Evolutionary conservation across 768 basidiomycete species (phyloP), one percentile per base, ranked within the genome.

Genomic region (Xanthoconium stramineum): DNA sequence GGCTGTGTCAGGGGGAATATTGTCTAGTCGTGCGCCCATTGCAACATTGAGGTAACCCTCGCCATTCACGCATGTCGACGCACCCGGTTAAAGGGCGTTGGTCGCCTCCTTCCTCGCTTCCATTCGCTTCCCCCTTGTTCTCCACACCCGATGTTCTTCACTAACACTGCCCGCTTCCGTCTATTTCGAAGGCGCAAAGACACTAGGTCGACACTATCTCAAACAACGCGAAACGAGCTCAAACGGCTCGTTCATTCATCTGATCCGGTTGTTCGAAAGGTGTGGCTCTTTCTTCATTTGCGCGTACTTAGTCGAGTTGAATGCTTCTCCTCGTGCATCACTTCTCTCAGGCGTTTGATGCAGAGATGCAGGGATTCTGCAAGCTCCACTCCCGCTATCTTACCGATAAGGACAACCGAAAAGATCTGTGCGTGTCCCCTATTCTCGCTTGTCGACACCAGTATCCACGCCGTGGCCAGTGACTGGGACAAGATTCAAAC

Each of bases 311-410:
- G 47, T 39, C 33, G 37, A 39, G 11, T 35, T 5, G 24, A 24
- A 24, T 19, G 17, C 29, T 12, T 33, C 24, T 43, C 24, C 4
- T 75, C 14, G 5, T 52, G 36, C 37, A 13, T 50, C 40, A 36
- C 47, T 33, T 42, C 43, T 35, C 17, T 29, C 48, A 80, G 78
- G 65, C 66, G 13, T 97, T 98, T 76, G 89, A 93, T 75, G 87
- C 85, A 39, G 94, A 98, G 77, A 96, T 98, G 94, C 88, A 93
- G 72, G 86, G 88, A 56, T 98, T 97, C 81, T 94, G 94, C 82
- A 85, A 87, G 65, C 89, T 98, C 65, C 95, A 96, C 81, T 95
- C 91, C 69, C 89, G 94, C 62, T 97, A 94, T 76, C 87, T 97
- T 61, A 75, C 84, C 20, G 92, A 97, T 73, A 87, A 88, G 60